These are phyloP conservation scores for Aspergillus transmontanensis DNA, from an alignment of 2,329 filamentous ascomycete genomes.

Conservation along the genomic window DNA sequence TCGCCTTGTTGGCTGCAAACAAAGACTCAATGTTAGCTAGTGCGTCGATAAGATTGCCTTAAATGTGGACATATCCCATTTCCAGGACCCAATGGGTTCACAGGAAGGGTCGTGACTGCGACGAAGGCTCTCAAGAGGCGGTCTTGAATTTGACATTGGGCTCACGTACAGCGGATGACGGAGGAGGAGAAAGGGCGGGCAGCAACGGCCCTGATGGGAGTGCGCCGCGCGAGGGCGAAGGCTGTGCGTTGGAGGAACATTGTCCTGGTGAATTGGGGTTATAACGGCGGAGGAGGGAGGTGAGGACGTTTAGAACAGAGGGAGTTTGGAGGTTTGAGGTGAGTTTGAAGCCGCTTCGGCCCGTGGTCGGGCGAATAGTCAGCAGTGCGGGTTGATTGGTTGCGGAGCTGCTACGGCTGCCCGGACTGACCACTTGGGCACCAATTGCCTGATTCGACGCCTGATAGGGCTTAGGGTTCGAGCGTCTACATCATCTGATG, in stretches of 20 bases:
- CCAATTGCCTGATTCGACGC: conserved; percentile 16
- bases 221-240: conserved; percentile 49
- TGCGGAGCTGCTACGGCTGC: conserved; percentile 20
- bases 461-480: conserved; percentile 25
- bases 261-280: conserved; percentile 30
- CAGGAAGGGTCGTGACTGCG: conserved; percentile 18
- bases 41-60: background rate
- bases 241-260: conserved; percentile 53
- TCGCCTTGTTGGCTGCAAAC: conserved; percentile 37
- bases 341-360: conserved; percentile 45
- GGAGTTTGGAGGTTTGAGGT: conserved; percentile 39
- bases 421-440: conserved; percentile 18
- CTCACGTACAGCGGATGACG: conserved; percentile 49
- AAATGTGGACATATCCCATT: background rate
- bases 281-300: conserved; percentile 25
- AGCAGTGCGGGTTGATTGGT: conserved; percentile 29
- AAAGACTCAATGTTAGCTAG: conserved; percentile 28
- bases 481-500: background rate
- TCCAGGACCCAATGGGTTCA: conserved; percentile 26
- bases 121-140: conserved; percentile 18
- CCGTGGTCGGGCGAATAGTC: conserved; percentile 31
- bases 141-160: conserved; percentile 29
- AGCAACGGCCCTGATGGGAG: conserved; percentile 45
- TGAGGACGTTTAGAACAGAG: conserved; percentile 29
- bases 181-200: conserved; percentile 50